Conservation (phyloP, 2,329 filamentous ascomycete species). For the Cucurbitaria berberidis region DNA sequence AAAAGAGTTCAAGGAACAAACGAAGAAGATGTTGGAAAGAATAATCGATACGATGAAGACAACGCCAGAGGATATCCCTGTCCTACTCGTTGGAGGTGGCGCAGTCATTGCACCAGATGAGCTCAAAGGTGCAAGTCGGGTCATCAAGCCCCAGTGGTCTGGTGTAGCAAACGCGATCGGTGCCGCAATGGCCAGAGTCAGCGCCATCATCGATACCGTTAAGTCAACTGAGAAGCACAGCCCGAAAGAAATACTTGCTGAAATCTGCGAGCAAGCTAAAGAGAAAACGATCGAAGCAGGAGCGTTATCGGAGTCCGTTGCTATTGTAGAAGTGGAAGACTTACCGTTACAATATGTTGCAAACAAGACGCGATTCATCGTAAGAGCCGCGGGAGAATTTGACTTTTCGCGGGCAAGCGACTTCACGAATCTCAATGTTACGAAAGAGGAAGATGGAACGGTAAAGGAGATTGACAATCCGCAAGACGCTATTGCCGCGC, state of each 20-base stretch:
- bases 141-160: constrained; percentile 63
- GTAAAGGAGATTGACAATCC: constrained; percentile 6
- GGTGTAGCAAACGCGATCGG: constrained; percentile 70
- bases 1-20: constrained; percentile 47
- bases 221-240: constrained; percentile 46
- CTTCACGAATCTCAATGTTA: constrained; percentile 32
- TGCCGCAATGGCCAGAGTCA: constrained; percentile 67
- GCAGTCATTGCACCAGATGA: constrained; percentile 63
- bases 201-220: constrained; percentile 52
- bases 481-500: constrained; percentile 13
- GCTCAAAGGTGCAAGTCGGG: constrained; percentile 62
- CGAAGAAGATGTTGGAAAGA: constrained; percentile 61
- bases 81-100: constrained; percentile 69
- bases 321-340: constrained; percentile 51
- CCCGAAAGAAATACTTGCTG: constrained; percentile 42
- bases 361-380: constrained; percentile 58
- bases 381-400: constrained; percentile 63
- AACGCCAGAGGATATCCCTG: constrained; percentile 63
- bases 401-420: constrained; percentile 44
- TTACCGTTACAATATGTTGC: constrained; percentile 63
- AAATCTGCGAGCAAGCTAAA: constrained; percentile 48
- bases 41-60: constrained; percentile 69
- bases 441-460: constrained; percentile 24
- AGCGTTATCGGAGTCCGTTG: constrained; percentile 40
- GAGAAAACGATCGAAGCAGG: constrained; percentile 49